These are phyloP conservation scores for Trametes pubescens DNA, from an alignment of 1,284 basidiomycete genomes.

Conservation along the genomic window DNA sequence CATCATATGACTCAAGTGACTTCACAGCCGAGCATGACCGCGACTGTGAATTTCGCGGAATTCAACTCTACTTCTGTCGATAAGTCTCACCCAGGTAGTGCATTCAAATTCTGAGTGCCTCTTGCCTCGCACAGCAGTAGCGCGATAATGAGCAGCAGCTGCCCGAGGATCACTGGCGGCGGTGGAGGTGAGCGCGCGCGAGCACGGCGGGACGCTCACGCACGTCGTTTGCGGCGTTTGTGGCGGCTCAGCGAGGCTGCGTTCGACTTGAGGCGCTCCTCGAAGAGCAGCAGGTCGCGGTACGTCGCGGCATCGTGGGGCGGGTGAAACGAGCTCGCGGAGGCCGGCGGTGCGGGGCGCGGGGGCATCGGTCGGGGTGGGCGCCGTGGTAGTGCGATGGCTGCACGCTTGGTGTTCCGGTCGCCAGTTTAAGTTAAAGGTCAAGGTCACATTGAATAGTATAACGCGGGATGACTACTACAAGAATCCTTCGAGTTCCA, in stretches of 20 bases:
- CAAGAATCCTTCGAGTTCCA: constrained; percentile 17
- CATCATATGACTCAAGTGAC: no score
- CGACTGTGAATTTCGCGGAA: no score
- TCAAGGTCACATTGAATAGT: neutral
- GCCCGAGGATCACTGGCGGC: constrained; percentile 74
- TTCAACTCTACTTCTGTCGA: no score
- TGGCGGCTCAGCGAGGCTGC: constrained; percentile 83
- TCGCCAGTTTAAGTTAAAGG: neutral
- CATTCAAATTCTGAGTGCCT: no score
- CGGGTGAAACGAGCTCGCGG: constrained; percentile 57
- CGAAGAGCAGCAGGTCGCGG: constrained; percentile 91
- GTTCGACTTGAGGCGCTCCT: constrained; percentile 95
- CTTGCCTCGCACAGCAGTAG: constrained; percentile 80
- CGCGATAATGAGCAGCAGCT: constrained; percentile 72
- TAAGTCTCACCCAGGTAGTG: no score
- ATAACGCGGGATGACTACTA: constrained; percentile 11
- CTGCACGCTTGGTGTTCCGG: neutral
- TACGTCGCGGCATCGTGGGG: constrained; percentile 80
- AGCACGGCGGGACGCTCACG: constrained; percentile 44
- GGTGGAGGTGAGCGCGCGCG: constrained; percentile 7
- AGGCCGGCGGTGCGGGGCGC: constrained; percentile 12
- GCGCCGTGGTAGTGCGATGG: no score
- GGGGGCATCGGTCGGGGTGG: constrained; percentile 18
- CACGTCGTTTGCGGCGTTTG: constrained; percentile 89
- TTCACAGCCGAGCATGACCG: no score